A percentile compares a stretch with the other conserved stretches of the same genome.
phyloP scores from a whole-genome alignment of 176 grass and related monocot genomes.

The Microstegium vimineum region DNA sequence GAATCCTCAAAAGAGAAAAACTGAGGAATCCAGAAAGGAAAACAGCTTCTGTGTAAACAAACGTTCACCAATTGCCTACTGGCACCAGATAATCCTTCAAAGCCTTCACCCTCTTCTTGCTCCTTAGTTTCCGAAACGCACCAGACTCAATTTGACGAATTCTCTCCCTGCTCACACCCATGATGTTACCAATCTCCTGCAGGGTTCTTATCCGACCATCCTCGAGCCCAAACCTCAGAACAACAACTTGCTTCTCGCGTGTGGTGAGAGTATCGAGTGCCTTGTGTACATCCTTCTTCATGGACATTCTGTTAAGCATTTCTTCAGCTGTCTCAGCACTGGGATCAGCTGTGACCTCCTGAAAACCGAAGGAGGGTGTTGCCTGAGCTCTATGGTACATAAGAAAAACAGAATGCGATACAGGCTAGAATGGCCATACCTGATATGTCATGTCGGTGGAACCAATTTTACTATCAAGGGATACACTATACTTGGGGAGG shows the following conservation, averaged over 20 bases:
- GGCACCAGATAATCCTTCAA: slow-evolving; percentile 50
- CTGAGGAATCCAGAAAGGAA: background rate
- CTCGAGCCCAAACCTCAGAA: slow-evolving; percentile 66
- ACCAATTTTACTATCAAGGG: slow-evolving; percentile 71
- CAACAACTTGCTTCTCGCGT: slow-evolving; percentile 61
- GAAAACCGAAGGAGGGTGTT: slow-evolving; percentile 18
- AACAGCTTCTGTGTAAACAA: background rate
- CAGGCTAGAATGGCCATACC: slow-evolving; percentile 31
- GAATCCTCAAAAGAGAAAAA: slow-evolving; percentile 23
- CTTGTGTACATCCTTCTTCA: slow-evolving; percentile 59
- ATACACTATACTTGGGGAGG: slow-evolving; percentile 60
- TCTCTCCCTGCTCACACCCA: slow-evolving; percentile 85
- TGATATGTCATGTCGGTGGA: slow-evolving; percentile 57
- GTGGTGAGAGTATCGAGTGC: slow-evolving; percentile 58
- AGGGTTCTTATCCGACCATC: slow-evolving; percentile 73
- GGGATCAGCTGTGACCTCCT: slow-evolving; percentile 81
- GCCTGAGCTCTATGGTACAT: background rate
- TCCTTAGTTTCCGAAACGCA: slow-evolving; percentile 73
- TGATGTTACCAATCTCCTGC: slow-evolving; percentile 79
- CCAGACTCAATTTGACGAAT: slow-evolving; percentile 74
- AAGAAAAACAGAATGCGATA: background rate
- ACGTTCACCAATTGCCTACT: slow-evolving; percentile 49
- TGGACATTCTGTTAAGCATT: slow-evolving; percentile 72
- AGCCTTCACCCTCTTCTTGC: slow-evolving; percentile 39
- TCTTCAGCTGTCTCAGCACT: slow-evolving; percentile 69